These are phyloP conservation scores for Umbelopsis isabellina DNA, from an alignment of 192 early-diverging fungal genomes.

Conservation along the genomic window DNA sequence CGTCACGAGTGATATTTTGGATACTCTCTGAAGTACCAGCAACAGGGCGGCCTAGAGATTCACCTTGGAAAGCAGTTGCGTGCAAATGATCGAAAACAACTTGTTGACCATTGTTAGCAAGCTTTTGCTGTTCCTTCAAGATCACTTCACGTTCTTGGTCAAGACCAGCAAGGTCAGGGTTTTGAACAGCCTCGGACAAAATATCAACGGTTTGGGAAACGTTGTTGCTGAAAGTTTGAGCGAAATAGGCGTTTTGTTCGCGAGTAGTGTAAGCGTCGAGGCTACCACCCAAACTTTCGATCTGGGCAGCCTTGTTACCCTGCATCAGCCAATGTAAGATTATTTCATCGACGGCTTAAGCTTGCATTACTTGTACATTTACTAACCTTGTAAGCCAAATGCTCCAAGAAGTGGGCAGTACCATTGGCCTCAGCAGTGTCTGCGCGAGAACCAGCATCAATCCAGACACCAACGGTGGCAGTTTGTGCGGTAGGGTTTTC, in stretches of 20 bases:
- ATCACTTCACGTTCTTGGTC: constrained; percentile 98
- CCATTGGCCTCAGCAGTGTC: constrained; percentile 89
- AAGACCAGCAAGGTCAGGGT: constrained; percentile 85
- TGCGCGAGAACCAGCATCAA: constrained; percentile 86
- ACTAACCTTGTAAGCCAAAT: constrained; percentile 97
- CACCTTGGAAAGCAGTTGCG: constrained; percentile 90
- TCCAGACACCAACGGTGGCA: constrained; percentile 89
- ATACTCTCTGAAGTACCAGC: constrained; percentile 96
- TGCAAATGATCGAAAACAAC: constrained; percentile 99
- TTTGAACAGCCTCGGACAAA: constrained; percentile 93
- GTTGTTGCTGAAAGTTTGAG: constrained; percentile 90
- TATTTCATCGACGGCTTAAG: no score
- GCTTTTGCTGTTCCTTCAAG: constrained; percentile 91
- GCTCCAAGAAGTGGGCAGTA: constrained; percentile 96
- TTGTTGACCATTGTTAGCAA: constrained; percentile 94
- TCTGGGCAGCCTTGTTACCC: constrained; percentile 48
- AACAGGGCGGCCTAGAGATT: constrained; percentile 89
- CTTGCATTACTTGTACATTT: background rate
- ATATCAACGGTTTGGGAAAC: constrained; percentile 90
- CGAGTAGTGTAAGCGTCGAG: constrained; percentile 98
- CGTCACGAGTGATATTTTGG: constrained; percentile 81
- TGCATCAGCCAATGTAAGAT: background rate
- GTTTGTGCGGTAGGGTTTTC: constrained; percentile 79
- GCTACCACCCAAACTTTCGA: constrained; percentile 98
- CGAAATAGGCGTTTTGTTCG: constrained; percentile 99